These are phyloP conservation scores for Alternaria solani DNA, from an alignment of 2,329 filamentous ascomycete species.

Conservation along the genomic window DNA sequence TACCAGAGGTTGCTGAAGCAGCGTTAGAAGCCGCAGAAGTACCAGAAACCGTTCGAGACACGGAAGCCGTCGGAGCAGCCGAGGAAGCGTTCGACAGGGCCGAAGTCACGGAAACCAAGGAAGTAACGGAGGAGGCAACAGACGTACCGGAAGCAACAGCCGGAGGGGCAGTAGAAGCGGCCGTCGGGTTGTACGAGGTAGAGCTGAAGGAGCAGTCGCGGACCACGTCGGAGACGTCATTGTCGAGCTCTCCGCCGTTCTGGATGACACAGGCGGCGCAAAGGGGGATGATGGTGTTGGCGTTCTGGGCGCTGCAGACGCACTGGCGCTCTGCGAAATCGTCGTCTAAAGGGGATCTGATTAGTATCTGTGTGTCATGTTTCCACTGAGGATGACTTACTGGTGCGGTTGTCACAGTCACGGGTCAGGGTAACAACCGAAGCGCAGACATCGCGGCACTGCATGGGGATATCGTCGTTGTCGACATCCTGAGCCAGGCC, in stretches of 20 bases:
- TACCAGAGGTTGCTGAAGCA: slow-evolving; percentile 1
- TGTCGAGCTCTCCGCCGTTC: slow-evolving; percentile 10
- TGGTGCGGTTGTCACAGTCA: slow-evolving; percentile 6
- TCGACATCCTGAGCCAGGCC: slow-evolving; percentile 11
- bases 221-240: slow-evolving; percentile 6
- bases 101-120: neutral
- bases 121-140: neutral
- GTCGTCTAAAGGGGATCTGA: neutral
- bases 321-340: slow-evolving; percentile 8
- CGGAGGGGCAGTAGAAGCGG: neutral
- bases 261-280: slow-evolving; percentile 8
- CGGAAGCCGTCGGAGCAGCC: neutral
- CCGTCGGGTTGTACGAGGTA: neutral
- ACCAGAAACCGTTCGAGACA: neutral
- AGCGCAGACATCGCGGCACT: slow-evolving; percentile 1
- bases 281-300: slow-evolving; percentile 1
- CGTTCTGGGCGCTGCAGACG: slow-evolving; percentile 10
- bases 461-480: slow-evolving; percentile 3
- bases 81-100: neutral
- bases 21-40: slow-evolving; percentile 1
- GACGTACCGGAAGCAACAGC: slow-evolving; percentile 7
- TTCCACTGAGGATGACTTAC: neutral
- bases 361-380: neutral
- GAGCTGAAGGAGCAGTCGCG: slow-evolving; percentile 2
- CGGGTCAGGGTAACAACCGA: neutral